Evolutionary conservation across 2,329 filamentous ascomycete species (phyloP), one percentile per base, ranked within the genome.

Genomic region (Pseudocercospora ulei): DNA sequence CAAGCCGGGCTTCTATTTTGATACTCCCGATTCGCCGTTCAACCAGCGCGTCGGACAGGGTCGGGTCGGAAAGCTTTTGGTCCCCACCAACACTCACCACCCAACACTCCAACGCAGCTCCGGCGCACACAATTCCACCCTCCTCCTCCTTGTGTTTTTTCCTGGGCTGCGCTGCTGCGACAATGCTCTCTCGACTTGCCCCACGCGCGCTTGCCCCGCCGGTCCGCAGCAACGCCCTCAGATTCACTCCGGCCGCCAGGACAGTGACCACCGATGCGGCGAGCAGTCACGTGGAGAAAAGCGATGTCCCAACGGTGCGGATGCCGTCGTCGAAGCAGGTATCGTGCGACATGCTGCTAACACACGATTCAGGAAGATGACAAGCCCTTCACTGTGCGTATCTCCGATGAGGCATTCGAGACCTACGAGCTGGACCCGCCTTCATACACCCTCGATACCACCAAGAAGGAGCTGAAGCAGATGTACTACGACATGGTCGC

Each of bases 401-500:
- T 98, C 64, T 93, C 85, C 64, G 85, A 95, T 65, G 88, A 96
- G 80, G 88, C 84, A 71, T 98, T 96, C 71, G 90, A 98, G 76
- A 95, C 90, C 43, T 98, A 96, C 71, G 86, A 95, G 73, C 77
- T 98, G 62, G 90, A 98, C 69, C 87, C 88, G 56, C 90, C 90
- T 52, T 72, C 85, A 43, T 95, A 95, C 74, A 87, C 83, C 49
- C 70, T 98, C 56, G 73, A 92, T 58, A 83, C 86, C 50, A 96
- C 88, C 60, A 98, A 98, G 80, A 86, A 83, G 69, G 83, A 96
- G 71, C 72, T 98, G 64, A 96, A 93, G 78, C 75, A 92, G 73
- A 96, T 96, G 80, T 98, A 98, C 76, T 80, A 80, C 65, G 85
- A 96, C 66, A 96, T 98, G 90, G 88, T 96, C 39, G 72, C 77